These are phyloP conservation scores for Thuidium tamariscinum DNA, from an alignment of 225 moss, liverwort and hornwort species.

Conservation along the genomic window DNA sequence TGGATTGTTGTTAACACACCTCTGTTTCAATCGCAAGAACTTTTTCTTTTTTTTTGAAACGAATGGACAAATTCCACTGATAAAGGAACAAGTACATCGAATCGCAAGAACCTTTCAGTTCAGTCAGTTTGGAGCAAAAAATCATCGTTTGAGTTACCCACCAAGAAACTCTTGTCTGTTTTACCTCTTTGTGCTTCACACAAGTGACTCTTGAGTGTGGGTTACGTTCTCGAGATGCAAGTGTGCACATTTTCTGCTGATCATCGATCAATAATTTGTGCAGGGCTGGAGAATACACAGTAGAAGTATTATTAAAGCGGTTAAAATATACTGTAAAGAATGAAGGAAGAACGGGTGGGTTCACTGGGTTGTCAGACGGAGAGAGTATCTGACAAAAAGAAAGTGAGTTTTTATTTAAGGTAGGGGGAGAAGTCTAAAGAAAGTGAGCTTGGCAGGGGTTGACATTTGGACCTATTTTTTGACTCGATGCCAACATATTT, in stretches of 20 bases:
- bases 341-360: not conserved
- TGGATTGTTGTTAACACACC: too few species aligned
- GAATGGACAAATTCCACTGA: too few species aligned
- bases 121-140: too few species aligned
- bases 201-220: not conserved
- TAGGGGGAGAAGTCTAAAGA: not conserved
- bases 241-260: not conserved
- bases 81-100: too few species aligned
- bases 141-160: not conserved
- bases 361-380: too few species aligned
- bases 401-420: not conserved
- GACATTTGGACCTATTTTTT: slow-evolving; percentile 7
- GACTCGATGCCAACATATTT: slow-evolving; percentile 17
- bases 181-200: not conserved
- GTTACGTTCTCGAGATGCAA: not conserved
- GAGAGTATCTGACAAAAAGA: not conserved
- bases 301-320: not conserved
- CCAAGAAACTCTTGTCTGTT: too few species aligned
- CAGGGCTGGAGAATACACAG: not conserved
- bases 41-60: too few species aligned
- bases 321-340: not conserved
- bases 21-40: not conserved
- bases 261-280: slow-evolving; percentile 5
- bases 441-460: slow-evolving; percentile 3
- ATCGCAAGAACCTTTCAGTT: not conserved